phyloP scores from a whole-genome alignment of 768 basidiomycete species.

The Cyathus striatus region DNA sequence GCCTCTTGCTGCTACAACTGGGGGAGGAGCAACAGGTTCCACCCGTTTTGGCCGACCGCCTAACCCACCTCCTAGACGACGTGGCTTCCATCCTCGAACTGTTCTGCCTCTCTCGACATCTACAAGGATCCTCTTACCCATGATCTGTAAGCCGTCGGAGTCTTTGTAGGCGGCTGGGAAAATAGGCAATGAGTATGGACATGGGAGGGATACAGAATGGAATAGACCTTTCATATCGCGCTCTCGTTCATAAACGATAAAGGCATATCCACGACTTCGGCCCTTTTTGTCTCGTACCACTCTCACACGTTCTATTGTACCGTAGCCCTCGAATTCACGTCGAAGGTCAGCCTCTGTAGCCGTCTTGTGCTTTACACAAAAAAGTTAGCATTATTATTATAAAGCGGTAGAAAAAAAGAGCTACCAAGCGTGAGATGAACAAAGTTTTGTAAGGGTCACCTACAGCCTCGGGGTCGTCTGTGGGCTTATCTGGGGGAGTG shows the following conservation, averaged over 20 bases:
- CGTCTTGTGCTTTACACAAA: conserved; percentile 67
- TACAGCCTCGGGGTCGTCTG: conserved; percentile 83
- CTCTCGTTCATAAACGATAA: conserved; percentile 96
- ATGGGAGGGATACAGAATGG: conserved; percentile 8
- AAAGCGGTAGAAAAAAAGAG: conserved; percentile 2
- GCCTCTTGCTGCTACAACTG: conserved; percentile 31
- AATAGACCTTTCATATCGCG: conserved; percentile 95
- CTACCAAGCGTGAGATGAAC: conserved; percentile 89
- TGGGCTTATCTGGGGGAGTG: conserved; percentile 72
- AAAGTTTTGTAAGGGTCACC: conserved; percentile 99
- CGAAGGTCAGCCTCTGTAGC: conserved; percentile 90
- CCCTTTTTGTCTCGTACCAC: conserved; percentile 90
- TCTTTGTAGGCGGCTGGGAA: conserved; percentile 90
- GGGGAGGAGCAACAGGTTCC: conserved; percentile 31
- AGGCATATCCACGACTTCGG: conserved; percentile 89
- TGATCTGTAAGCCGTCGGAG: conserved; percentile 93
- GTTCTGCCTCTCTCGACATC: conserved; percentile 98
- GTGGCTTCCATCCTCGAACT: conserved; percentile 97
- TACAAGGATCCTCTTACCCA: conserved; percentile 93
- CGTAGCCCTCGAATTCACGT: conserved; percentile 93
- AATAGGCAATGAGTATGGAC: conserved; percentile 10
- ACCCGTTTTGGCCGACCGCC: conserved; percentile 93
- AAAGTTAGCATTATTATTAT: conserved; percentile 9
- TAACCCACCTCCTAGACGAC: conserved; percentile 94
- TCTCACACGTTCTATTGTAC: conserved; percentile 89